phyloP scores from a whole-genome alignment of 2,329 filamentous ascomycete genomes.

The Fusarium sp. region DNA sequence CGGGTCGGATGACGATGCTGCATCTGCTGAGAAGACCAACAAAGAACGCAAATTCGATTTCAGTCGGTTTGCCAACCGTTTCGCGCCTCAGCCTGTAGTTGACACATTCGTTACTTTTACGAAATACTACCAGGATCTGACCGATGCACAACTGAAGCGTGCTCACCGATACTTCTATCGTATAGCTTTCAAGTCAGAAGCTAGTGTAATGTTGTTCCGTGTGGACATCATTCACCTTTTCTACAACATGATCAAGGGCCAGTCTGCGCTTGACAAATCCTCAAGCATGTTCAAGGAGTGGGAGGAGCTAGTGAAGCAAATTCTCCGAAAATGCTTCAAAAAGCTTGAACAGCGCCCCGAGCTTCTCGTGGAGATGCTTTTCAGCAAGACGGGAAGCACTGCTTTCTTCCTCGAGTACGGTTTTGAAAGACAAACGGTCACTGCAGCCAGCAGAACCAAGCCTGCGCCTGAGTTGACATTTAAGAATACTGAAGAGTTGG shows the following conservation, averaged over 20 bases:
- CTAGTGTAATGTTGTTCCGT: conserved; percentile 87
- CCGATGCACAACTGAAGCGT: conserved; percentile 84
- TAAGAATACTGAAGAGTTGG: conserved; percentile 73
- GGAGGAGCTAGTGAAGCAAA: conserved; percentile 87
- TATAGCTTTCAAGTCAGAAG: conserved; percentile 93
- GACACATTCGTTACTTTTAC: conserved; percentile 89
- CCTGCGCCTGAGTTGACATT: conserved; percentile 87
- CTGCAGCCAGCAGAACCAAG: conserved; percentile 68
- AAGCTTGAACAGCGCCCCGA: conserved; percentile 89
- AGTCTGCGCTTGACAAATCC: conserved; percentile 76
- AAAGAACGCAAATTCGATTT: conserved; percentile 96
- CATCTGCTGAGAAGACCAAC: conserved; percentile 74
- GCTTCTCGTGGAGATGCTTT: conserved; percentile 89
- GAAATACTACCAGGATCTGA: conserved; percentile 83
- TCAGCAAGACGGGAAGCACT: conserved; percentile 88
- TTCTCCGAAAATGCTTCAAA: conserved; percentile 83
- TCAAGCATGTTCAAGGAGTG: conserved; percentile 83
- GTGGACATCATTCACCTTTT: conserved; percentile 91
- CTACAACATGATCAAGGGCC: conserved; percentile 91
- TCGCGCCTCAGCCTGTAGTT: conserved; percentile 84
- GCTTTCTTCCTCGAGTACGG: conserved; percentile 92
- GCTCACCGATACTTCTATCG: conserved; percentile 95
- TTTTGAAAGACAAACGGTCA: conserved; percentile 82
- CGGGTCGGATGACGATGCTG: conserved; percentile 77
- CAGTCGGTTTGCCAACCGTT: conserved; percentile 80